Conservation (phyloP, 2,329 filamentous ascomycete species). For the Dothidotthia symphoricarpi region DNA sequence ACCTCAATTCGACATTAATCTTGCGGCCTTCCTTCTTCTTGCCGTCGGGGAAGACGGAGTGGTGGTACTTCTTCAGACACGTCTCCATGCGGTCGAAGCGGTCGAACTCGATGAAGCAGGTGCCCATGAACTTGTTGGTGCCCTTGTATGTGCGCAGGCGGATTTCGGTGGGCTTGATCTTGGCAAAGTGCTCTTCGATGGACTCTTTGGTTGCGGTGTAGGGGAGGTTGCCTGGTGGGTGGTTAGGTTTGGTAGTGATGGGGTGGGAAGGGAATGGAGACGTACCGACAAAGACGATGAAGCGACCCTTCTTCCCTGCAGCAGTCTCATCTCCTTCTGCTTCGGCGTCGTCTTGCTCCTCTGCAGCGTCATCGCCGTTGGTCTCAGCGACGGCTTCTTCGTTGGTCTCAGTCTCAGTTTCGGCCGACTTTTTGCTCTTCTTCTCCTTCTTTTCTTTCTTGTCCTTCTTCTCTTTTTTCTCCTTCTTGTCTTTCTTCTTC, state of each 20-base stretch:
- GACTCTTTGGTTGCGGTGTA: conserved; percentile 72
- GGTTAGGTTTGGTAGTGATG: conserved; percentile 6
- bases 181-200: conserved; percentile 73
- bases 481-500: conserved; percentile 6
- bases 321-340: conserved; percentile 16
- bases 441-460: conserved; percentile 29
- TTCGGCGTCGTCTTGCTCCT: conserved; percentile 17
- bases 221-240: conserved; percentile 72
- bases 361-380: conserved; percentile 13
- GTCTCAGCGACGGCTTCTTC: conserved; percentile 15
- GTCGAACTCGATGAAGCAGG: conserved; percentile 74
- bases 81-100: conserved; percentile 88
- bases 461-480: conserved; percentile 17
- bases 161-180: conserved; percentile 67
- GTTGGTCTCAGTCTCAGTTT: conserved; percentile 11
- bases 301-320: conserved; percentile 53
- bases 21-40: conserved; percentile 62
- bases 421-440: conserved; percentile 25
- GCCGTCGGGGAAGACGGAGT: conserved; percentile 68
- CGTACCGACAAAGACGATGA: conserved; percentile 75
- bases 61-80: conserved; percentile 86
- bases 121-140: conserved; percentile 41
- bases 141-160: conserved; percentile 51
- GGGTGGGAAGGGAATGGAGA: background rate
- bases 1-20: conserved; percentile 93